Percentiles rank a stretch among this genome's conserved stretches.
Conservation (phyloP, 176 grass and related monocot species). For the Bromus sterilis region DNA sequence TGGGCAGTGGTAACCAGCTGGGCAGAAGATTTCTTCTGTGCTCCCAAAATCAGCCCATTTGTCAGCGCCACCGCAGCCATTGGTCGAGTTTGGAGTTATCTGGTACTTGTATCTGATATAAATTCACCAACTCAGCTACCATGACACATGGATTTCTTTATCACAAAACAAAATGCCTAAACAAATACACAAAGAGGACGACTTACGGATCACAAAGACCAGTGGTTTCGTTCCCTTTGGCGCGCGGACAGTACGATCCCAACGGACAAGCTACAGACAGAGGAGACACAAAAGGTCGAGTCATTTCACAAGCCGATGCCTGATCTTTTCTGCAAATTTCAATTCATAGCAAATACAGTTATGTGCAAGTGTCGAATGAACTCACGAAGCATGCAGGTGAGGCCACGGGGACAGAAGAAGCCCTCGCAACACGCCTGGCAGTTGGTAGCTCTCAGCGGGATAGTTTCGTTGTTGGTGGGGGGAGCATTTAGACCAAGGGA, state of each 20-base stretch:
- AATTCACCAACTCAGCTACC: not conserved
- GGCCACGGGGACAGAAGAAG: slow-evolving; percentile 83
- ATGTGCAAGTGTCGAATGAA: not conserved
- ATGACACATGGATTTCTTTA: not conserved
- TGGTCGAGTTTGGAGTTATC: slow-evolving; percentile 38
- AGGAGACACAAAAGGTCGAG: not conserved
- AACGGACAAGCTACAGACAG: slow-evolving; percentile 67
- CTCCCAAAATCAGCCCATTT: slow-evolving; percentile 68
- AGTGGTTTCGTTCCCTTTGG: slow-evolving; percentile 41
- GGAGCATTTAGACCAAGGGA: not conserved
- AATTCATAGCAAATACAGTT: not conserved
- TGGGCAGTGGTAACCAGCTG: slow-evolving; percentile 75
- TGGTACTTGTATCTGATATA: slow-evolving; percentile 78
- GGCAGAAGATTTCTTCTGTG: slow-evolving; percentile 76
- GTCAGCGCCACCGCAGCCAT: slow-evolving; percentile 64
- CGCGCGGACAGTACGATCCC: slow-evolving; percentile 77
- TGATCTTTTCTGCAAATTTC: not conserved
- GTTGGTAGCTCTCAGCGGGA: slow-evolving; percentile 31
- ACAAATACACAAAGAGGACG: not conserved
- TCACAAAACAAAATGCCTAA: not conserved
- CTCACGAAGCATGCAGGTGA: slow-evolving; percentile 95
- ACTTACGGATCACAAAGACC: slow-evolving; percentile 95
- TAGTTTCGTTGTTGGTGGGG: not conserved
- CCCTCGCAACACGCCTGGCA: slow-evolving; percentile 68
- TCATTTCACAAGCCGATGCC: not conserved